Base-by-base conservation (phyloP, 2,329 filamentous ascomycete species). In the Bipolaris gigantea region DNA sequence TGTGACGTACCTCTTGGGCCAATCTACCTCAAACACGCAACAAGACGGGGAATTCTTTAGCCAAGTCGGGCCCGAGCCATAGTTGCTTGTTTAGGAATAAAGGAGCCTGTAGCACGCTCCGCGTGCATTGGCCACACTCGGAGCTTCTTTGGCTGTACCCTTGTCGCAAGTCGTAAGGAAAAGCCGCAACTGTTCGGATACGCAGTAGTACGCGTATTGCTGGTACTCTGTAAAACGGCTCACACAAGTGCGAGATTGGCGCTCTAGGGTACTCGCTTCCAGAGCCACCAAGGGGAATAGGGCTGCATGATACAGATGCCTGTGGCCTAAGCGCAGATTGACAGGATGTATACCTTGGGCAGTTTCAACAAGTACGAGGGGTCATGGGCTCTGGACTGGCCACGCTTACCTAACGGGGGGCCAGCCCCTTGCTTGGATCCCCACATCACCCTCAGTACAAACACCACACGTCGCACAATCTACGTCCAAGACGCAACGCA, bases 151-250 rank as follows among this genome's bases (percentile, higher is more conserved):
- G 32, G 19, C 43, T 45, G 43, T 34, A 27, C n/a, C 19, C 11
- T 45, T 45, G 32, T 45, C 43, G 43, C 43, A 45, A 45, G 43
- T 45, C 23, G 32, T 30, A 34, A 35, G 30, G 23, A 45, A 34
- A 44, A 44, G 27, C 33, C 27, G 41, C 27, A 13, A 5, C 39
- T 44, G 30, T 18, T 30, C 13, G 40, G 40, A 42, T 19, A 11
- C n/a, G n/a, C n/a, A n/a, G n/a, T n/a, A n/a, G n/a, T n/a, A n/a
- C 4, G 36, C 36, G 19, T 39, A 39, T 11, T 30, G 18, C 5
- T 30, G 18, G 36, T 39, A 39, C 9, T 30, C 10, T 6, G 15
- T 42, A 43, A 43, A 32, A 27, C 33, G 6, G 41, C 27, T 43
- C 41, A 43, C 16, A 43, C 27, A 27, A 45, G 18, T 36, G 43